Conservation (phyloP, 2,329 filamentous ascomycete species). For the Botrytis fragariae region DNA sequence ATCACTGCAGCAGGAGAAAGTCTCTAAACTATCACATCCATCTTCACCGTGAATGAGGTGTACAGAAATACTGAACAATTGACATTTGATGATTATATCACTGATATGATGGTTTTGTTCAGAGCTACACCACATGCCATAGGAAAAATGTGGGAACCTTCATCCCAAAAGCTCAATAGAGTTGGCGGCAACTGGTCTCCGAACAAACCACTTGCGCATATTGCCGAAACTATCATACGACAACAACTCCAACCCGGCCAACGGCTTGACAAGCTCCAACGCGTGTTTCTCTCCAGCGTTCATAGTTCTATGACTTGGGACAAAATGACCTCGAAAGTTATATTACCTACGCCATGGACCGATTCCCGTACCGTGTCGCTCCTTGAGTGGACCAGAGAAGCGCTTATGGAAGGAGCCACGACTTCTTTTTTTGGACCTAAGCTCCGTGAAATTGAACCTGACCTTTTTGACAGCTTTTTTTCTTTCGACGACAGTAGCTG, state of each 20-base stretch:
- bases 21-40: slow-evolving; percentile 15
- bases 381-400: too few species aligned
- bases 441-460: too few species aligned
- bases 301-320: neutral
- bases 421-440: too few species aligned
- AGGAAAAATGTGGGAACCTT: neutral
- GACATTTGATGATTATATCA: slow-evolving; percentile 16
- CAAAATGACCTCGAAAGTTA: neutral
- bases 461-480: too few species aligned
- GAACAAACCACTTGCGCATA: neutral
- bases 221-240: neutral
- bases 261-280: neutral
- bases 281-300: neutral
- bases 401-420: too few species aligned
- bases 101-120: slow-evolving; percentile 3
- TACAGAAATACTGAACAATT: slow-evolving; percentile 13
- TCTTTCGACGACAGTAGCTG: too few species aligned
- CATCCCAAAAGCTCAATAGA: neutral
- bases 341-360: neutral
- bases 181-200: neutral
- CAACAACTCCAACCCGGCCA: neutral
- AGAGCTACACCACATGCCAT: neutral
- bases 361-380: neutral
- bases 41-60: neutral
- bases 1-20: slow-evolving; percentile 13